phyloP scores from a whole-genome alignment of 164 flowering plant species.

The Vitis cinerea region DNA sequence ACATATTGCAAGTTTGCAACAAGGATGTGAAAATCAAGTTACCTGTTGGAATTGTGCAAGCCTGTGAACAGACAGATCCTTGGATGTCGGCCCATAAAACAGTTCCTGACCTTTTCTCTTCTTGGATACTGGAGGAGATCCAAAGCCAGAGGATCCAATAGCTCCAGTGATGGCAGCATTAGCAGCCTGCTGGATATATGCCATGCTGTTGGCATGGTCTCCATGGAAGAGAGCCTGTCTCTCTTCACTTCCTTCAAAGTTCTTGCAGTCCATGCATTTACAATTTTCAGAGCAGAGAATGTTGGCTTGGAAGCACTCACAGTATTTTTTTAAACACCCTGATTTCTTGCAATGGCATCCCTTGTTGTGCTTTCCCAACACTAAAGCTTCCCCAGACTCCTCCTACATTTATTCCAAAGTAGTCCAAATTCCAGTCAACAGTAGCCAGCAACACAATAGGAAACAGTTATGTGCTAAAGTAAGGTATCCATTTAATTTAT shows the following conservation, averaged over 20 bases:
- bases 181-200: slow-evolving; percentile 89
- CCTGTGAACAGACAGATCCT: slow-evolving; percentile 54
- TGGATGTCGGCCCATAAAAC: slow-evolving; percentile 44
- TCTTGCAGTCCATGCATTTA: slow-evolving; percentile 95
- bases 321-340: slow-evolving; percentile 95
- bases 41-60: slow-evolving; percentile 69
- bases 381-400: slow-evolving; percentile 58
- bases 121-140: slow-evolving; percentile 68
- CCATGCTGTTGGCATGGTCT: slow-evolving; percentile 62
- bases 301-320: slow-evolving; percentile 97
- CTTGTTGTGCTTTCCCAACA: slow-evolving; percentile 86
- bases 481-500: no score
- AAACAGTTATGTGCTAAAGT: not conserved
- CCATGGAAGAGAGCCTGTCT: slow-evolving; percentile 86
- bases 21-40: slow-evolving; percentile 4
- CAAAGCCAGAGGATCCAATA: slow-evolving; percentile 90
- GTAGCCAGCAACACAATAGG: not conserved
- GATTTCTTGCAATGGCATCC: slow-evolving; percentile 99
- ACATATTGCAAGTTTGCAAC: no score
- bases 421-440: slow-evolving; percentile 16
- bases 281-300: slow-evolving; percentile 96
- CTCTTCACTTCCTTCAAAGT: slow-evolving; percentile 97
- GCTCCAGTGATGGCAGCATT: slow-evolving; percentile 98
- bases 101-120: slow-evolving; percentile 76
- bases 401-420: slow-evolving; percentile 43